Evolutionary conservation across 2,329 filamentous ascomycete species (phyloP).

Genomic region (Aspergillus pseudoviridinutans): DNA sequence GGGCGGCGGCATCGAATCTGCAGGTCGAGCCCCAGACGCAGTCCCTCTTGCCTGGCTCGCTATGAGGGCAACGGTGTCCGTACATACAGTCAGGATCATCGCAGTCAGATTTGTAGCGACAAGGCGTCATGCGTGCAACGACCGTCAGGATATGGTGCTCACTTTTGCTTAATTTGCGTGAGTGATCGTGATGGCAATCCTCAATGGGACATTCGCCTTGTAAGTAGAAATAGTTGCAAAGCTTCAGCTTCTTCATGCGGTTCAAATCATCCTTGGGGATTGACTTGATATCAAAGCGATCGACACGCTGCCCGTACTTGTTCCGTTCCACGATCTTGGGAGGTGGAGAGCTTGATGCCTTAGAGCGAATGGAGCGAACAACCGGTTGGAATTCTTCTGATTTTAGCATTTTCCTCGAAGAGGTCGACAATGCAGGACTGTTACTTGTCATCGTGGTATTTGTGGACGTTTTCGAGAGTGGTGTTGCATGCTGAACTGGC

Average conservation of each 20-base stretch:
- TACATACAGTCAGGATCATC: constrained; percentile 60
- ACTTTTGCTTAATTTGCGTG: constrained; percentile 49
- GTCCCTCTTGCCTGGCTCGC: constrained; percentile 47
- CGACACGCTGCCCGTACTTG: constrained; percentile 57
- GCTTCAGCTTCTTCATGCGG: constrained; percentile 58
- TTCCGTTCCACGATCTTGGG: constrained; percentile 50
- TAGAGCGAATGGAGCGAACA: constrained; percentile 37
- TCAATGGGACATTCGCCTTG: constrained; percentile 55
- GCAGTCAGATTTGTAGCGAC: constrained; percentile 54
- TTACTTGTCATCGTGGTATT: constrained; percentile 37
- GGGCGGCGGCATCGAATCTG: constrained; percentile 55
- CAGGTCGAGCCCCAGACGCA: constrained; percentile 58
- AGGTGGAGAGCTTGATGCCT: constrained; percentile 26
- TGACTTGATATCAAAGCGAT: constrained; percentile 48
- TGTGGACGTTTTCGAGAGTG: constrained; percentile 36
- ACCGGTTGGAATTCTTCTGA: constrained; percentile 35
- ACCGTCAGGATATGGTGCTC: constrained; percentile 54
- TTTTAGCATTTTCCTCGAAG: constrained; percentile 34
- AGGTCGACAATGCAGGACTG: constrained; percentile 30
- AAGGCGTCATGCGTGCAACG: constrained; percentile 61
- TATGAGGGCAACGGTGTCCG: constrained; percentile 59
- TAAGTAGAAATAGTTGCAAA: constrained; percentile 61
- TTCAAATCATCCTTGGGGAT: constrained; percentile 54
- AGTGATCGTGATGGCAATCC: constrained; percentile 53
- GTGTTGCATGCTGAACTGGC: constrained; percentile 28